Evolutionary conservation across 169 alveolate genomes (phyloP).

Genomic region (Eimeria falciformis): DNA sequence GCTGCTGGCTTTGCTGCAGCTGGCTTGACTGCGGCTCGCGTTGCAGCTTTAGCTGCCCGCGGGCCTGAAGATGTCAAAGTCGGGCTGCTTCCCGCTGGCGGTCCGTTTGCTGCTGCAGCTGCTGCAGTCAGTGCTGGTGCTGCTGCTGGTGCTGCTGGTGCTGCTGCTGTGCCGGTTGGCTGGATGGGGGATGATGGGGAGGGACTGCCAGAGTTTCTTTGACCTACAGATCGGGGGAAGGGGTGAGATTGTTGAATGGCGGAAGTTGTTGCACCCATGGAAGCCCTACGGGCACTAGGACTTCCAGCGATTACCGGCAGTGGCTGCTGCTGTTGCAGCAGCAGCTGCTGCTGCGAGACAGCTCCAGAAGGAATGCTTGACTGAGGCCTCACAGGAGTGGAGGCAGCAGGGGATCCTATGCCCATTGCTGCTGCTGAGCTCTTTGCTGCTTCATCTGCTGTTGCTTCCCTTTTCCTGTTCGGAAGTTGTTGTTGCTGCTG

Average conservation of each 20-base stretch:
- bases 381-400: no score
- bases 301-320: no score
- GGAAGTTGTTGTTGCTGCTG: not conserved
- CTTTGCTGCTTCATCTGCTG: not conserved
- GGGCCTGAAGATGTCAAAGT: not conserved
- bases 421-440: not conserved
- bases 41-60: not conserved
- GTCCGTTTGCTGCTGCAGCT: not conserved
- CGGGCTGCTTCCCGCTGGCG: not conserved
- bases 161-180: not conserved
- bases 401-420: no score
- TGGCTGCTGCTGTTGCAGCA: no score
- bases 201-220: not conserved
- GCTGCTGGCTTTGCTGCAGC: not conserved
- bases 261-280: no score
- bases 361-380: no score
- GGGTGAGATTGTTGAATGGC: no score
- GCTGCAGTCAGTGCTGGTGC: not conserved
- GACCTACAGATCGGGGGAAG: no score
- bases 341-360: no score
- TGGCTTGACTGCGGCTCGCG: not conserved
- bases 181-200: not conserved
- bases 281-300: no score
- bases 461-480: not conserved
- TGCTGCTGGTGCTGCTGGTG: conserved; percentile 7